Conservation (phyloP, 2,329 filamentous ascomycete species). For the Fusarium nematophilum region DNA sequence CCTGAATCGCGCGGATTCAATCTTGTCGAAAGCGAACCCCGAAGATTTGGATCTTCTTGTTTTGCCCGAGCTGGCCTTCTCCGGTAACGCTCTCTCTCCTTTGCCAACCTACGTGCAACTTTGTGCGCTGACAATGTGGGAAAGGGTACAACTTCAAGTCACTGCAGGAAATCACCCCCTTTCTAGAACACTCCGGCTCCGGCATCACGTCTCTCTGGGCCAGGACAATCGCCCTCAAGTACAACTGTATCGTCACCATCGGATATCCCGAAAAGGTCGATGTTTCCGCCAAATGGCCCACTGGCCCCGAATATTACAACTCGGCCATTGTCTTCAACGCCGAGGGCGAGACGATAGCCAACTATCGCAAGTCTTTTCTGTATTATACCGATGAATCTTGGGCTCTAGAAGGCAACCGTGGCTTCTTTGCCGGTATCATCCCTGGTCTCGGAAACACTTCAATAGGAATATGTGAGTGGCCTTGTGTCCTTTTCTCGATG, state of each 20-base stretch:
- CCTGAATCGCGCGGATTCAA: slow-evolving; percentile 48
- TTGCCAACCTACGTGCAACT: neutral
- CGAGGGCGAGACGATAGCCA: slow-evolving; percentile 69
- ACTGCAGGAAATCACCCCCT: slow-evolving; percentile 73
- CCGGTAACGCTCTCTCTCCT: slow-evolving; percentile 58
- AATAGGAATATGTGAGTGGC: slow-evolving; percentile 66
- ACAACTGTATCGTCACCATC: slow-evolving; percentile 74
- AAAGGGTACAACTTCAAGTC: slow-evolving; percentile 83
- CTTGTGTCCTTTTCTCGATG: neutral
- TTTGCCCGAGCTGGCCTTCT: slow-evolving; percentile 81
- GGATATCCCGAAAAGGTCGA: slow-evolving; percentile 81
- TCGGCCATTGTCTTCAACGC: slow-evolving; percentile 63
- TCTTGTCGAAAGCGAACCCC: slow-evolving; percentile 65
- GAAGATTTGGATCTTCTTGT: slow-evolving; percentile 76
- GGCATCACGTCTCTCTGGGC: slow-evolving; percentile 81
- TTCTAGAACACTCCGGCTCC: slow-evolving; percentile 72
- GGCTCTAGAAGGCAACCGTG: slow-evolving; percentile 65
- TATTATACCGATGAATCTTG: slow-evolving; percentile 72
- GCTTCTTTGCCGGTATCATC: slow-evolving; percentile 61
- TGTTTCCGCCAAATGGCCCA: slow-evolving; percentile 60
- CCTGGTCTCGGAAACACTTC: slow-evolving; percentile 62
- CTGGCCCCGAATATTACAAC: slow-evolving; percentile 66
- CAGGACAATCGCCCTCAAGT: slow-evolving; percentile 70
- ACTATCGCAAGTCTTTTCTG: slow-evolving; percentile 71
- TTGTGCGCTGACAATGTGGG: slow-evolving; percentile 6